Base-by-base conservation (phyloP, 2,329 filamentous ascomycete genomes). In the Fusarium ambrosium region DNA sequence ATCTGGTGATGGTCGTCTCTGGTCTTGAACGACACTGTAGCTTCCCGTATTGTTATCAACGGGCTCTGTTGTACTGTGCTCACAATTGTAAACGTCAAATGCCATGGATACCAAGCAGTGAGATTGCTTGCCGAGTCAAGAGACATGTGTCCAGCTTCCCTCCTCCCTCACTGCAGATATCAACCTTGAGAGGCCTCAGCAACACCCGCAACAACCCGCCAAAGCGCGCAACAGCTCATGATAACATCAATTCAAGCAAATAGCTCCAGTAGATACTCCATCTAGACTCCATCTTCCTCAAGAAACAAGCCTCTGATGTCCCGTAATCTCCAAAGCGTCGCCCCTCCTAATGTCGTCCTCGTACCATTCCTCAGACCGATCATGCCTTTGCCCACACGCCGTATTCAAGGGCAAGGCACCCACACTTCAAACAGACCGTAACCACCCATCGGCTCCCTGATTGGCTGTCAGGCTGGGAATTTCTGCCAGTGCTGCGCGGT, bases 331-430 rank as follows among this genome's bases (percentile, higher is more conserved):
- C 48, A 56, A 69, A 65, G 27, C 64, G 53, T n/a, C 37, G 36
- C 62, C 39, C 66, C 69, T 68, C 65, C 45, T 48, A 45, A 34
- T 53, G 55, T 16, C 61, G 41, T 72, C 64, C 68, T 77, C 72
- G 71, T 75, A 76, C 74, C 74, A 78, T 72, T 76, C 68, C 73
- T 70, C 56, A 53, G 41, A 36, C 51, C 60, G 61, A 64, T 37
- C 62, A 64, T 62, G 61, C 53, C 41, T 69, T 67, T 63, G 61
- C 64, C 69, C 66, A 66, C 70, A 73, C 58, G 60, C 63, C 62
- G 58, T 62, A 41, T 45, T 53, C 64, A 68, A 71, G 69, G 69
- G 43, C 69, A 48, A 48, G 43, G 43, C 43, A 48, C 43, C 43
- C 43, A 24, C 43, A 48, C 43, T 48, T 24, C 43, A 48, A 48